Evolutionary conservation across 2,329 filamentous ascomycete genomes (phyloP).

Genomic region (Eutypella sp.): DNA sequence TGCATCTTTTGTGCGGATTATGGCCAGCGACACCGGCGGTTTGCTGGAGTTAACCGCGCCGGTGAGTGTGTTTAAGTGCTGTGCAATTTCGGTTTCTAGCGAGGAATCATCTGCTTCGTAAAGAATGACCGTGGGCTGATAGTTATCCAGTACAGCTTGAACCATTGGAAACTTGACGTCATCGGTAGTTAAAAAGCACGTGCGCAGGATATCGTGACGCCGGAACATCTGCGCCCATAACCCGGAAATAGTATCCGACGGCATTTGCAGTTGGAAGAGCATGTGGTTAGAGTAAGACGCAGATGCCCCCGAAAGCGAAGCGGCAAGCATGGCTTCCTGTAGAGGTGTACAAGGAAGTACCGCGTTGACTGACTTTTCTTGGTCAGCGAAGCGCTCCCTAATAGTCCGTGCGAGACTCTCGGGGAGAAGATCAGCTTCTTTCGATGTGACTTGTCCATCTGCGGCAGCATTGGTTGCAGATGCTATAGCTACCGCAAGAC

Average conservation of each 20-base stretch:
- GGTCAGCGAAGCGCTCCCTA: slow-evolving; percentile 24
- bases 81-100: slow-evolving; percentile 15
- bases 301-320: slow-evolving; percentile 29
- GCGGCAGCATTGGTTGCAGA: not conserved
- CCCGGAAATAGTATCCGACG: slow-evolving; percentile 43
- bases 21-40: slow-evolving; percentile 41
- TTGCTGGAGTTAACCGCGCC: slow-evolving; percentile 37
- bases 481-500: slow-evolving; percentile 42
- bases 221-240: slow-evolving; percentile 59
- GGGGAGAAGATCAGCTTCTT: slow-evolving; percentile 10
- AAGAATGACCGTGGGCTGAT: slow-evolving; percentile 36
- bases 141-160: slow-evolving; percentile 61
- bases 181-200: slow-evolving; percentile 66
- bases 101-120: slow-evolving; percentile 18
- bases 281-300: slow-evolving; percentile 69
- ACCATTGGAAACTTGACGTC: slow-evolving; percentile 58
- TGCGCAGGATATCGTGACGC: slow-evolving; percentile 73
- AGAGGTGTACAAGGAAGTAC: slow-evolving; percentile 80
- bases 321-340: slow-evolving; percentile 81
- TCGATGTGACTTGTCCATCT: not conserved
- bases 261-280: slow-evolving; percentile 53
- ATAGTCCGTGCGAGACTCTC: slow-evolving; percentile 25
- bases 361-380: slow-evolving; percentile 37
- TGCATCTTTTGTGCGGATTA: slow-evolving; percentile 27
- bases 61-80: slow-evolving; percentile 35